A percentile compares a stretch with the other conserved stretches of the same genome.
These are phyloP conservation scores for Cladosporium sp. DNA, from an alignment of 2,329 filamentous ascomycete species.

Conservation along the genomic window DNA sequence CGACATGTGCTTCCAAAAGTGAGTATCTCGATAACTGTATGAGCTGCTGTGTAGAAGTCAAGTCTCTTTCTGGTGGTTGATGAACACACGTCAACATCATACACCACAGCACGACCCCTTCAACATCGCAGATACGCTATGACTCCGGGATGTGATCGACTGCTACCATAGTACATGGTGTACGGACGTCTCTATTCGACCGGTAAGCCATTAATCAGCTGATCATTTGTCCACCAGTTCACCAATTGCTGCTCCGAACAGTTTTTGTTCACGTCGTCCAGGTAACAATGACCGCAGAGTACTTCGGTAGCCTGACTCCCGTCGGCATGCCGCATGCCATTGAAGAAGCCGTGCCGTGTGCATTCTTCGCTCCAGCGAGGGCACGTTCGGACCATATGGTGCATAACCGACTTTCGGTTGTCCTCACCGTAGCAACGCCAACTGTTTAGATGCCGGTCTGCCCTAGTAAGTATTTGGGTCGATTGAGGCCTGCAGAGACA, in stretches of 20 bases:
- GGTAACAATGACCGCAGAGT: not conserved
- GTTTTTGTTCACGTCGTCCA: not conserved
- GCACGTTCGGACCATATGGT: not conserved
- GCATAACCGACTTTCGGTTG: not conserved
- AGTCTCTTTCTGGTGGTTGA: not conserved
- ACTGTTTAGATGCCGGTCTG: conserved; percentile 6
- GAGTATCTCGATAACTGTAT: not conserved
- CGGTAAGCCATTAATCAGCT: not conserved
- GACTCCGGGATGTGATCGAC: not conserved
- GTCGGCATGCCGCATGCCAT: conserved; percentile 7
- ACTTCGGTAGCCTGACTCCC: not conserved
- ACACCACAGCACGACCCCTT: not conserved
- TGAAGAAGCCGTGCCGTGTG: not conserved
- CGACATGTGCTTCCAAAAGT: not conserved
- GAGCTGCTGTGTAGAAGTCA: not conserved
- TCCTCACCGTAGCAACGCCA: conserved; percentile 14
- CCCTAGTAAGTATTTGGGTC: not conserved
- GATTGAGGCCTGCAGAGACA: not conserved
- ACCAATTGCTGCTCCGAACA: not conserved
- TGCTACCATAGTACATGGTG: not conserved
- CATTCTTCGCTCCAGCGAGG: conserved; percentile 3
- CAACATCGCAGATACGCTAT: not conserved
- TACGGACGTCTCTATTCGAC: not conserved
- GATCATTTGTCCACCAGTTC: not conserved
- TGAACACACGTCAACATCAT: not conserved